Evolutionary conservation across 768 basidiomycete genomes (phyloP).

Genomic region (Termitomyces titanicus): DNA sequence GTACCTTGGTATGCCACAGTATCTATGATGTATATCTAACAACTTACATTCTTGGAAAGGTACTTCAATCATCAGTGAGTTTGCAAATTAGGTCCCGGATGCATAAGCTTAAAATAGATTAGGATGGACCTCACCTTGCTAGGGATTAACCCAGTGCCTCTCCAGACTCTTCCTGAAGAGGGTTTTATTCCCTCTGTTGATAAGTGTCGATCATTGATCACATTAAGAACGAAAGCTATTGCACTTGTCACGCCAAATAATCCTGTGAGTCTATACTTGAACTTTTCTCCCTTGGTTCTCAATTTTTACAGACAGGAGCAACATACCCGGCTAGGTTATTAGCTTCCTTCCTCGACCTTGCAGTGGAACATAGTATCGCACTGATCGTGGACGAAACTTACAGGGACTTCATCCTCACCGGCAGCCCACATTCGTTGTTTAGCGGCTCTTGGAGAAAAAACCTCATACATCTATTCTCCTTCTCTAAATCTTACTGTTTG

Average conservation of each 20-base stretch:
- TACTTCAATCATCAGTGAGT: conserved; percentile 66
- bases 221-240: conserved; percentile 60
- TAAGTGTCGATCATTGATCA: conserved; percentile 49
- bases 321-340: conserved; percentile 59
- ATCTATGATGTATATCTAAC: background rate
- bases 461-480: conserved; percentile 72
- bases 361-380: conserved; percentile 49
- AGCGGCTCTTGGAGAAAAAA: conserved; percentile 51
- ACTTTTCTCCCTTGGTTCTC: background rate
- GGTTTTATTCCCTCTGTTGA: conserved; percentile 60
- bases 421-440: conserved; percentile 55
- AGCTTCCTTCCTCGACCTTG: conserved; percentile 56
- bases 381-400: conserved; percentile 89
- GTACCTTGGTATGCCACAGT: conserved; percentile 52
- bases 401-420: conserved; percentile 63
- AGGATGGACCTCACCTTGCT: conserved; percentile 71
- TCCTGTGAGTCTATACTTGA: conserved; percentile 39
- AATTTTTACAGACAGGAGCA: conserved; percentile 54
- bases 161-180: conserved; percentile 45
- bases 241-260: conserved; percentile 78
- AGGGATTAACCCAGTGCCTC: conserved; percentile 52
- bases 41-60: conserved; percentile 25
- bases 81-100: background rate
- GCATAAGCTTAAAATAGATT: background rate
- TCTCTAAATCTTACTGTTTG: conserved; percentile 78